Evolutionary conservation across 306 rosid species (phyloP).

Genomic region (Ormosia emarginata): DNA sequence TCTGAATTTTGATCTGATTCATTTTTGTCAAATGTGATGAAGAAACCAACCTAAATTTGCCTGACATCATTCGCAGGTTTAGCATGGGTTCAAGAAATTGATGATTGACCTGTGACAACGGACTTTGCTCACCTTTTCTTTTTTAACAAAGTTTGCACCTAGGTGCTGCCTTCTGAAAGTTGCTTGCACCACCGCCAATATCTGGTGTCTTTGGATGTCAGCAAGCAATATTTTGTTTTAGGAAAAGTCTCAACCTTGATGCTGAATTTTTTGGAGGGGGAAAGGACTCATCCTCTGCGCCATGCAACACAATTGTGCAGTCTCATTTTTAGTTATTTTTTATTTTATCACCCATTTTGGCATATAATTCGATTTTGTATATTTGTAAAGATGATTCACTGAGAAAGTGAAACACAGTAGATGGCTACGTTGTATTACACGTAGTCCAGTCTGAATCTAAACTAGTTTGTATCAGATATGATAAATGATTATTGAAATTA

Average conservation of each 20-base stretch:
- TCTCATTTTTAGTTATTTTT: constrained; percentile 8
- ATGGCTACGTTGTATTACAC: constrained; percentile 36
- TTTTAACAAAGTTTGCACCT: constrained; percentile 12
- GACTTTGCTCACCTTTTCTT: neutral
- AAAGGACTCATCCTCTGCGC: constrained; percentile 33
- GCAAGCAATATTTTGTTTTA: constrained; percentile 14
- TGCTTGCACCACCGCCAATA: constrained; percentile 19
- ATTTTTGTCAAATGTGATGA: neutral
- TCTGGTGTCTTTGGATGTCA: constrained; percentile 21
- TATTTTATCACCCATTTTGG: constrained; percentile 41
- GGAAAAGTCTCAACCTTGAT: constrained; percentile 31
- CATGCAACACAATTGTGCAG: constrained; percentile 48
- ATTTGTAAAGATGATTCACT: constrained; percentile 38
- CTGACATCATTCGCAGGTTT: constrained; percentile 51
- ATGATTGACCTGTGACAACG: constrained; percentile 43
- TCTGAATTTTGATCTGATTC: constrained; percentile 15
- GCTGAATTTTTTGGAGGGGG: constrained; percentile 30
- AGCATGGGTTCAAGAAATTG: constrained; percentile 91
- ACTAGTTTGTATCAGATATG: constrained; percentile 41
- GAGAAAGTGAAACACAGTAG: constrained; percentile 32
- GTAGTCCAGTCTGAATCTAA: constrained; percentile 25
- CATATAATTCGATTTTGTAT: constrained; percentile 51
- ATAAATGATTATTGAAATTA: constrained; percentile 24
- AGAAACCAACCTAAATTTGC: constrained; percentile 18
- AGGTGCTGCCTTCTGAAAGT: constrained; percentile 22